Conservation (phyloP, 1,284 basidiomycete species). For the Sphaerobolus stellatus region DNA sequence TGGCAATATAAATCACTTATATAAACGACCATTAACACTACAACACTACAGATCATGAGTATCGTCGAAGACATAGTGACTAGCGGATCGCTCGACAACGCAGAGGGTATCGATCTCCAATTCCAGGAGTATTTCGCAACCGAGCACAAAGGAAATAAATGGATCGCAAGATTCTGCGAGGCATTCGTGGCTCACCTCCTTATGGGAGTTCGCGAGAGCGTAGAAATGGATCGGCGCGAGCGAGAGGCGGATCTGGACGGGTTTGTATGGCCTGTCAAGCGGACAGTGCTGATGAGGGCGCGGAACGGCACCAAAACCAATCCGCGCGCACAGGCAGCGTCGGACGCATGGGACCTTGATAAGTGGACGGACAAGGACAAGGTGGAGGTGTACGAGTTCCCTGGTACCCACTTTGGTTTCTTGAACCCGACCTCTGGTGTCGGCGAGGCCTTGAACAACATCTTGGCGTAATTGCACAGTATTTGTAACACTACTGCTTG, state of each 20-base stretch:
- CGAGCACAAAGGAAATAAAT: constrained; percentile 3
- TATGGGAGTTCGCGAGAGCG: constrained; percentile 13
- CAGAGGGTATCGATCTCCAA: constrained; percentile 9
- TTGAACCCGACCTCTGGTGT: constrained; percentile 12
- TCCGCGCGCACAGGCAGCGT: not conserved
- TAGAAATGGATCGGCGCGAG: not conserved
- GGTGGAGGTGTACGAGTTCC: constrained; percentile 13
- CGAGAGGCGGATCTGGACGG: not conserved
- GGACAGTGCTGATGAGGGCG: constrained; percentile 13
- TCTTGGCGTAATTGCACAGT: not conserved
- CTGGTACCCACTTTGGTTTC: constrained; percentile 16
- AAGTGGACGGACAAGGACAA: constrained; percentile 1
- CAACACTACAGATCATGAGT: constrained; percentile 11
- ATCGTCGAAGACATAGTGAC: constrained; percentile 12
- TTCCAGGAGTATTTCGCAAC: constrained; percentile 13
- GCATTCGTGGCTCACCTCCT: constrained; percentile 15
- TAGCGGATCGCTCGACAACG: constrained; percentile 11
- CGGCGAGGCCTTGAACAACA: constrained; percentile 8
- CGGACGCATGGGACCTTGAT: constrained; percentile 9
- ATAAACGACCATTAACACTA: not conserved
- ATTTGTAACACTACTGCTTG: too few relatives aligned
- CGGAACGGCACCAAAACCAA: constrained; percentile 2
- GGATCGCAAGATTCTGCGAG: constrained; percentile 16
- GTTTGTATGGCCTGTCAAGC: constrained; percentile 10
- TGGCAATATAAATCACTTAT: not conserved